phyloP scores from a whole-genome alignment of 331 rosid species.

The Malus hybrid region DNA sequence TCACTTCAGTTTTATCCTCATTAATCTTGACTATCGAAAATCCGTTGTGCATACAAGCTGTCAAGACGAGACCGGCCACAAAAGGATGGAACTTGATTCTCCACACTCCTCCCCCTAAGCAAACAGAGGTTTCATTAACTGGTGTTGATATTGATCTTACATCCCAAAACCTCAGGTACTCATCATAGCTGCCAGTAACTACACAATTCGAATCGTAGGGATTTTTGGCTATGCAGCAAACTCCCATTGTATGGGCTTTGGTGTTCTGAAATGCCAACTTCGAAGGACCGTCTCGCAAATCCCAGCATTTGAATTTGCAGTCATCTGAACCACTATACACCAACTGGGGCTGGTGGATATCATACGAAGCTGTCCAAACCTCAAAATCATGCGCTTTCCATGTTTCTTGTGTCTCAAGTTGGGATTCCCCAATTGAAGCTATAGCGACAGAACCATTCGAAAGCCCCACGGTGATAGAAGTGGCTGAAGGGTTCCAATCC shows the following conservation, averaged over 20 bases:
- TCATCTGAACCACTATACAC: constrained; percentile 83
- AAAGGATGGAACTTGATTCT: constrained; percentile 75
- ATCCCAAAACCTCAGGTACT: constrained; percentile 76
- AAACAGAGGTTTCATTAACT: constrained; percentile 45
- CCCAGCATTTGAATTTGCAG: constrained; percentile 86
- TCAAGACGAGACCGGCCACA: constrained; percentile 48
- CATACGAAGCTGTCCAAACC: constrained; percentile 79
- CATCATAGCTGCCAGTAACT: constrained; percentile 81
- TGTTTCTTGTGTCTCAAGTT: constrained; percentile 41
- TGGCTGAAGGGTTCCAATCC: constrained; percentile 77
- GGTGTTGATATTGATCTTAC: constrained; percentile 70
- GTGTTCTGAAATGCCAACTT: constrained; percentile 58
- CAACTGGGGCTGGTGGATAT: constrained; percentile 67
- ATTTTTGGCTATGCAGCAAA: constrained; percentile 68
- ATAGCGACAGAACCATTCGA: constrained; percentile 69
- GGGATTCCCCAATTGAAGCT: constrained; percentile 52
- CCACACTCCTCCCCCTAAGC: constrained; percentile 94
- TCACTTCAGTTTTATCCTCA: constrained; percentile 41
- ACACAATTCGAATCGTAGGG: constrained; percentile 49
- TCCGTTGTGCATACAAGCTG: constrained; percentile 97
- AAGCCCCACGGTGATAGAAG: constrained; percentile 68
- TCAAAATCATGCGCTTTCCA: constrained; percentile 96
- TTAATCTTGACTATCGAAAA: constrained; percentile 57
- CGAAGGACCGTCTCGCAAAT: constrained; percentile 58
- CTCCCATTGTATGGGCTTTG: constrained; percentile 79